Base-by-base conservation (phyloP, 1,284 basidiomycete genomes). In the Microbotryum intermedium region DNA sequence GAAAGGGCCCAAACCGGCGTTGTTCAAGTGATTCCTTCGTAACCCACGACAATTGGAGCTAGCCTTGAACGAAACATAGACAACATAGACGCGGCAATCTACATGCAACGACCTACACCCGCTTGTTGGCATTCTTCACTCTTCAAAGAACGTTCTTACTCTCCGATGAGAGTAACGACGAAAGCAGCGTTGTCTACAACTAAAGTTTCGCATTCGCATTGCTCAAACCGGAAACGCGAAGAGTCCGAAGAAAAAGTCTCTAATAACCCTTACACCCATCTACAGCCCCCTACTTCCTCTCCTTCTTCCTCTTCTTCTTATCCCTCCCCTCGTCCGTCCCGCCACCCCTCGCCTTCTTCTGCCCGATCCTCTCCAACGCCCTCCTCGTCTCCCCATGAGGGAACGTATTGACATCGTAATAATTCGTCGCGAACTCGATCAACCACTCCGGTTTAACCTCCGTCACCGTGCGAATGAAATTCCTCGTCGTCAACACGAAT, bases 381-480 rank as follows among this genome's bases (percentile, higher is more conserved):
- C 81, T 78, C 76, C 88, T 90, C 39, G 84, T 82, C 73, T 90
- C 86, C 10, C 87, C 84, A 49, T 86, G 82, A 1, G 81, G 76
- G 77, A 90, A 86, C 2, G 75, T 72, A 21, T 73, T 63, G n/a
- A 85, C 63, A 71, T 93, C 87, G 73, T 84, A 98, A 78, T 97
- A 97, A 29, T 73, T 73, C 0, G 82, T 76, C 0, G 91, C 90
- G 67, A 80, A 85, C 72, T 47, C 44, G 46, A 55, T 52, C 8
- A 61, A 88, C 90, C 95, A 97, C 72, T 97, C 92, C 2, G 87
- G 82, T 71, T 83, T 81, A 58, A 97, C 82, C 65, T 93, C 90
- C 1, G 91, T 87, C 23, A 94, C 89, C 0, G 89, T 95, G 45
- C 94, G 84, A 71, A 98, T 93, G 71, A 88, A 97, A 59, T 82